These are phyloP conservation scores for Hypoxylon sp. DNA, from an alignment of 2,329 filamentous ascomycete species.

Conservation along the genomic window DNA sequence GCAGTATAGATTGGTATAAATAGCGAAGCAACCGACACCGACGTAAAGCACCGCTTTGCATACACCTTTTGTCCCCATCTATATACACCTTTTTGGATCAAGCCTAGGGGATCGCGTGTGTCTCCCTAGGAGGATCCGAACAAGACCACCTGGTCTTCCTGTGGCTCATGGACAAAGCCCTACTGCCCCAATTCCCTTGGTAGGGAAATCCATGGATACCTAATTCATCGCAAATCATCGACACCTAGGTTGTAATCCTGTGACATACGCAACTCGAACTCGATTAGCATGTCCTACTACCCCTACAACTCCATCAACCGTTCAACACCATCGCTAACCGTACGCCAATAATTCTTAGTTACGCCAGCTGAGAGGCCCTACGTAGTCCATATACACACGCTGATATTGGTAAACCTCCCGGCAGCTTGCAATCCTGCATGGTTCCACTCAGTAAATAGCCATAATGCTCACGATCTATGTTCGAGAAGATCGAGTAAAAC, in stretches of 20 bases:
- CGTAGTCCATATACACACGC: conserved; percentile 23
- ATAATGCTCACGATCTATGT: conserved; percentile 8
- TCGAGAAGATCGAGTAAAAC: neutral
- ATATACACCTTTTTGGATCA: conserved; percentile 27
- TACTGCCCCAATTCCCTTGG: neutral
- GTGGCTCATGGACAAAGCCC: neutral
- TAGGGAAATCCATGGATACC: conserved; percentile 11
- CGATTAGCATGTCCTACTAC: conserved; percentile 17
- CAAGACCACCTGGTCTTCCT: neutral
- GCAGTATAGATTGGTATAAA: conserved; percentile 7
- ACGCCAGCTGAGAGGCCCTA: conserved; percentile 1
- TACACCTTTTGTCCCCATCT: conserved; percentile 26
- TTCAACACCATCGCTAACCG: conserved; percentile 20
- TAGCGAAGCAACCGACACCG: neutral
- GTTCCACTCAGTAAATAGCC: neutral
- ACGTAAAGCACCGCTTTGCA: conserved; percentile 17
- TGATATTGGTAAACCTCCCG: neutral
- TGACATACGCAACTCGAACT: neutral
- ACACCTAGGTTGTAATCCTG: neutral
- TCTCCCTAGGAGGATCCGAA: neutral
- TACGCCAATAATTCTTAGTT: neutral
- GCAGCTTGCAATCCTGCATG: neutral
- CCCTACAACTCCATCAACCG: conserved; percentile 7
- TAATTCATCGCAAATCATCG: conserved; percentile 17
- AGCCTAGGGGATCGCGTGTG: conserved; percentile 6